Evolutionary conservation across 129 eudicot genomes (phyloP).

Genomic region (Helichrysum umbraculigerum): DNA sequence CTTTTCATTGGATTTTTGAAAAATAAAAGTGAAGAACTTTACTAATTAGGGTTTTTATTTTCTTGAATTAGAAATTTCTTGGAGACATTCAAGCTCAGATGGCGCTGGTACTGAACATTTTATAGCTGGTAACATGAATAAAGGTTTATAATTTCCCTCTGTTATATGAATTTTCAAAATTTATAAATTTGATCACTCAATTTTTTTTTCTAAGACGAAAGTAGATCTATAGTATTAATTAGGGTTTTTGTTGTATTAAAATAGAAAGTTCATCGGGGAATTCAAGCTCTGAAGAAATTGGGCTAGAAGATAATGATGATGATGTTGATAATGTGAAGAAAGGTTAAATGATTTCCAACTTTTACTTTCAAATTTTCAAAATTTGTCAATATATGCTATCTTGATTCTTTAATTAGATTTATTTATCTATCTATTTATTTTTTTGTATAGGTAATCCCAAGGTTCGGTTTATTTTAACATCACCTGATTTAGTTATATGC

Average conservation of each 20-base stretch:
- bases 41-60: conserved; percentile 33
- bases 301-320: background rate
- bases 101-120: background rate
- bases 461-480: conserved; percentile 54
- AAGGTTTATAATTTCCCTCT: background rate
- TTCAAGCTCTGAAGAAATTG: conserved; percentile 13
- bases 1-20: background rate
- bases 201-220: no score
- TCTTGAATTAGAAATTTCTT: conserved; percentile 19
- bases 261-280: background rate
- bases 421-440: background rate
- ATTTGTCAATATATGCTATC: background rate
- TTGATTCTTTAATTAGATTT: background rate
- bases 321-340: background rate
- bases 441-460: conserved; percentile 38
- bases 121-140: background rate
- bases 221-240: no score
- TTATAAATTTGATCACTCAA: conserved; percentile 1
- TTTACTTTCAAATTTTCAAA: background rate
- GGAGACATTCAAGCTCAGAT: conserved; percentile 11
- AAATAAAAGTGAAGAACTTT: background rate
- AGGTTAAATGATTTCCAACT: background rate
- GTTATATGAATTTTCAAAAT: conserved; percentile 3
- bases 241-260: conserved; percentile 5
- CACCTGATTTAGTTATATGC: conserved; percentile 78